phyloP scores from a whole-genome alignment of 345 rosid genomes.

The Cardamine occulta region DNA sequence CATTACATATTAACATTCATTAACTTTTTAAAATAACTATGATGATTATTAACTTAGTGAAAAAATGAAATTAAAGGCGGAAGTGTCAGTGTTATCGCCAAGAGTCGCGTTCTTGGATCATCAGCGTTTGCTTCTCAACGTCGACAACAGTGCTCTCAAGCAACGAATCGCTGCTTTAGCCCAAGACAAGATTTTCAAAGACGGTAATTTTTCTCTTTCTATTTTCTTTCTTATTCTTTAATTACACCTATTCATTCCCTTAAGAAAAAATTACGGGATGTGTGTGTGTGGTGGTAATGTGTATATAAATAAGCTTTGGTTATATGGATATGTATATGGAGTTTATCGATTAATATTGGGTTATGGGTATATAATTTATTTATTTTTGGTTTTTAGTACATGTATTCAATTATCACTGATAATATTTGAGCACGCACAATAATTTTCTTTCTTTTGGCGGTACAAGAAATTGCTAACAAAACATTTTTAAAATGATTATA shows the following conservation, averaged over 20 bases:
- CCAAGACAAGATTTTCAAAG: constrained; percentile 93
- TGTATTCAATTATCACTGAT: constrained; percentile 27
- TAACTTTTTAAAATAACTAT: neutral
- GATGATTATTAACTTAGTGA: neutral
- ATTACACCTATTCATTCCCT: neutral
- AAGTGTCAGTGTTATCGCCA: constrained; percentile 87
- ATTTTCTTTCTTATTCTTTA: neutral
- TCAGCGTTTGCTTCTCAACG: constrained; percentile 81
- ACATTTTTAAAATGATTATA: neutral
- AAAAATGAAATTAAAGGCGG: constrained; percentile 51
- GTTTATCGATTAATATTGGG: neutral
- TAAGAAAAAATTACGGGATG: neutral
- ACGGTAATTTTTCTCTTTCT: constrained; percentile 51
- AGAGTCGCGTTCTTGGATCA: constrained; percentile 86
- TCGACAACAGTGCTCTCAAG: constrained; percentile 84
- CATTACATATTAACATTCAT: constrained; percentile 22
- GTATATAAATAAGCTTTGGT: neutral
- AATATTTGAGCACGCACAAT: constrained; percentile 29
- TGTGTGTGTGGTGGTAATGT: neutral
- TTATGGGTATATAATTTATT: neutral
- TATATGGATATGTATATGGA: neutral
- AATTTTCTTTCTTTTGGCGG: neutral
- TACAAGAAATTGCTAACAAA: neutral
- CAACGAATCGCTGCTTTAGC: constrained; percentile 94
- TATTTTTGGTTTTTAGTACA: neutral